Evolutionary conservation across 164 flowering plant genomes (phyloP).

Genomic region (Tetracentron sinense): DNA sequence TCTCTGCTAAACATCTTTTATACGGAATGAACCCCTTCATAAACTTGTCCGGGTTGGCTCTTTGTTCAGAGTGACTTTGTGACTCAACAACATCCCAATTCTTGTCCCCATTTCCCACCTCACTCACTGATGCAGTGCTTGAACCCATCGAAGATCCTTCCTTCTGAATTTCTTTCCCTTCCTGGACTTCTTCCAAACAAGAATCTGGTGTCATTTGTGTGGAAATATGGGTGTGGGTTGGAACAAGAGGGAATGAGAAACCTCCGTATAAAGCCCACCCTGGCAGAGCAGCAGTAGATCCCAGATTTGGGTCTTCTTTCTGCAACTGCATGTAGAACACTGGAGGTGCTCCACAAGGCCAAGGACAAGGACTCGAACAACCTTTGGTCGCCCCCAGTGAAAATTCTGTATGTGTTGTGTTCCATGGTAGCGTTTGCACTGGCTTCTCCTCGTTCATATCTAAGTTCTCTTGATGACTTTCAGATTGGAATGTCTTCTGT

Average conservation of each 20-base stretch:
- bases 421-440: conserved; percentile 8
- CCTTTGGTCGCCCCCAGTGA: not conserved
- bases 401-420: conserved; percentile 8
- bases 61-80: conserved; percentile 12
- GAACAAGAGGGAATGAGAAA: conserved; percentile 21
- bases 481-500: conserved; percentile 17
- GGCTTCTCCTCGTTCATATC: conserved; percentile 14
- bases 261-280: conserved; percentile 36
- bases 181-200: conserved; percentile 7
- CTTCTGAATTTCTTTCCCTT: conserved; percentile 18
- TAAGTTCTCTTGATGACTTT: conserved; percentile 10
- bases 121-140: conserved; percentile 23
- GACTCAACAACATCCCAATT: conserved; percentile 27
- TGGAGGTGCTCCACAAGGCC: conserved; percentile 15
- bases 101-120: conserved; percentile 20
- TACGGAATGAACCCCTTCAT: conserved; percentile 66
- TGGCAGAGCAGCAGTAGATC: conserved; percentile 17
- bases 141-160: conserved; percentile 44
- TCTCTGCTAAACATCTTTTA: conserved; percentile 49
- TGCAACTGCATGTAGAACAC: conserved; percentile 23
- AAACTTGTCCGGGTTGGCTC: conserved; percentile 12
- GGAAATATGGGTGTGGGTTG: conserved; percentile 15
- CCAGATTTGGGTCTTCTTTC: conserved; percentile 13
- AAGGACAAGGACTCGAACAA: conserved; percentile 20
- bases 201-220: conserved; percentile 8